Evolutionary conservation across 2,329 filamentous ascomycete species (phyloP), one percentile per base, ranked within the genome.

Genomic region (Microascus cirrosus): DNA sequence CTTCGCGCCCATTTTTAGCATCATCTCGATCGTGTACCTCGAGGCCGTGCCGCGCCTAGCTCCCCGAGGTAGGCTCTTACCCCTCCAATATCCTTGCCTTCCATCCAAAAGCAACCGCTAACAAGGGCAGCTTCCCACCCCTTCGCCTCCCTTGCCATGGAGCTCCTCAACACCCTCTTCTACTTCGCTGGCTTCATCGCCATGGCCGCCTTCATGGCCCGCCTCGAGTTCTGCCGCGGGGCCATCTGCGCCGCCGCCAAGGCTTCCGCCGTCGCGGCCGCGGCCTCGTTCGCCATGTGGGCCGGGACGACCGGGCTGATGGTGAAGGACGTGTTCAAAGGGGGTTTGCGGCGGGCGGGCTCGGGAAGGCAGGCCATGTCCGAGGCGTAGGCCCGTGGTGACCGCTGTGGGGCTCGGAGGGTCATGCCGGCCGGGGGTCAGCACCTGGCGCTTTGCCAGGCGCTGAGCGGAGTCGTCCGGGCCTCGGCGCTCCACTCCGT

Each of bases 111-210:
- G 15, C 7, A 15, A 18, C 39, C 1, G 50, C 55, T 56, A 56
- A 56, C 42, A 22, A 11, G 25, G 20, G 25, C n/a, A 42, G 72
- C 71, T 45, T 74, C 75, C 36, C 74, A 81, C 65, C 75, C 79
- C 34, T 77, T 76, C 61, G 73, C 70, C 12, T 71, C 74, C 50
- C 65, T 84, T 36, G 72, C 68, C 28, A 61, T 83, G 60, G 81
- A 84, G 63, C 64, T 71, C 36, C 58, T 73, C 63, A 84, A 83
- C 66, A 70, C 75, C 4, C 61, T 83, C 58, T 78, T 84, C 65
- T 83, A 82, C 70, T 80, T 85, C 66, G 72, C 75, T 22, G 81
- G 81, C 58, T 84, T 84, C 70, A 74, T 83, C 63, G 79, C 79
- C 11, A 74, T 84, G 22, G 73, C 79, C 51, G 74, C 79, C 61